Evolutionary conservation across 2,329 filamentous ascomycete genomes (phyloP), one percentile per base, ranked within the genome.

Genomic region (Sphaerulina vaccinii): DNA sequence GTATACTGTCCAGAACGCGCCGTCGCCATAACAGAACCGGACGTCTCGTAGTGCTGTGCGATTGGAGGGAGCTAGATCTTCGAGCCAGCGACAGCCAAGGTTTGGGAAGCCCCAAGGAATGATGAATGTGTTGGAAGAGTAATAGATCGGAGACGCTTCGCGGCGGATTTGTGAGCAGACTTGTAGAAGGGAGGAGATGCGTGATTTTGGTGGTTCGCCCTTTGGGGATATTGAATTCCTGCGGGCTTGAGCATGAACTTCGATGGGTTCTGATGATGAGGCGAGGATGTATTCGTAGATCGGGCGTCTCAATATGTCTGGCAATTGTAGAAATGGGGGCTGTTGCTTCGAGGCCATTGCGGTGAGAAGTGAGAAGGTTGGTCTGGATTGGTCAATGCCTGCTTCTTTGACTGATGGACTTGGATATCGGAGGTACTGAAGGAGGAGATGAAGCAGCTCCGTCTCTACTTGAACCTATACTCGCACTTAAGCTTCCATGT

Each of bases 21-120:
- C 56, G 22, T 58, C 56, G 11, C 54, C 56, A 22, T 54, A 58
- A 29, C 54, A 56, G 51, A 58, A 56, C 11, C 56, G 22, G 10
- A 58, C 56, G 29, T 58, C 54, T 8, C 51, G 44, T n/a, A 56
- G 43, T 7, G 48, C n/a, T 10, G 38, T 33, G 10, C 56, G 40
- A 21, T 56, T 41, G n/a, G 49, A 5, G 10, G 54, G 24, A 3
- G 54, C 35, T 5, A 55, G 49, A 19, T 44, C 51, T 13, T 59
- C 56, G 5, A 59, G 49, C 51, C 51, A 56, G n/a, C 48, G 24
- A 23, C 47, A 50, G 21, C 54, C 54, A 10, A 59, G 42, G 27
- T 50, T 52, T 5, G 54, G 56, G 27, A 55, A 56, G 5, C 50
- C 54, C 54, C 54, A 56, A 2, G 53, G 56, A 3, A 56, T 47